A percentile compares a stretch with the other conserved stretches of the same genome.
Evolutionary conservation across 441 rosid genomes (phyloP).

Genomic region (Corymbia calophylla): DNA sequence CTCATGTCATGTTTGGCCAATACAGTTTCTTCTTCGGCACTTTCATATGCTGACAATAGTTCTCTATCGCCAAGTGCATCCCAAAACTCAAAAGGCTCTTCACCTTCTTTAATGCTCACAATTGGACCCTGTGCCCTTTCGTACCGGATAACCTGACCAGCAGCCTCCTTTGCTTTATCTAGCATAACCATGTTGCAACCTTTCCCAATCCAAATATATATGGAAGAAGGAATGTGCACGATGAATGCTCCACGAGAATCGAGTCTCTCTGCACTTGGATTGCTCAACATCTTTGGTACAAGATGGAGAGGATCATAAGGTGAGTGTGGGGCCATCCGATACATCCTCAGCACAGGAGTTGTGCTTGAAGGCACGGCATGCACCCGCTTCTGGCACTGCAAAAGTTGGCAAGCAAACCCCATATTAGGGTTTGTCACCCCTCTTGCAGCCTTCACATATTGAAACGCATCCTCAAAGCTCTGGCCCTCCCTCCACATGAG

Average conservation of each 20-base stretch:
- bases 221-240: slow-evolving; percentile 48
- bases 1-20: slow-evolving; percentile 3
- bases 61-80: slow-evolving; percentile 36
- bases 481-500: slow-evolving; percentile 81
- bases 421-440: slow-evolving; percentile 75
- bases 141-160: slow-evolving; percentile 60
- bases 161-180: slow-evolving; percentile 45
- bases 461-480: slow-evolving; percentile 78
- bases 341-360: slow-evolving; percentile 48
- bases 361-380: slow-evolving; percentile 66
- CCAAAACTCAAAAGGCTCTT: slow-evolving; percentile 64
- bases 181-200: slow-evolving; percentile 38
- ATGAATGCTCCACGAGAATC: slow-evolving; percentile 75
- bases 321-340: slow-evolving; percentile 75
- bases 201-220: slow-evolving; percentile 67
- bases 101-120: slow-evolving; percentile 41
- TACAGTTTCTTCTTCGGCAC: slow-evolving; percentile 13
- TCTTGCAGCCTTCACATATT: slow-evolving; percentile 66
- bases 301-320: slow-evolving; percentile 76
- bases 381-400: slow-evolving; percentile 76
- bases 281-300: slow-evolving; percentile 57
- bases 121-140: slow-evolving; percentile 56
- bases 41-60: slow-evolving; percentile 10
- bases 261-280: slow-evolving; percentile 31
- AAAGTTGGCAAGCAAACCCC: slow-evolving; percentile 76